Percentiles rank a stretch among this genome's conserved stretches.
phyloP scores from a whole-genome alignment of 441 rosid genomes.

The Bocquillonia castaneifolia region DNA sequence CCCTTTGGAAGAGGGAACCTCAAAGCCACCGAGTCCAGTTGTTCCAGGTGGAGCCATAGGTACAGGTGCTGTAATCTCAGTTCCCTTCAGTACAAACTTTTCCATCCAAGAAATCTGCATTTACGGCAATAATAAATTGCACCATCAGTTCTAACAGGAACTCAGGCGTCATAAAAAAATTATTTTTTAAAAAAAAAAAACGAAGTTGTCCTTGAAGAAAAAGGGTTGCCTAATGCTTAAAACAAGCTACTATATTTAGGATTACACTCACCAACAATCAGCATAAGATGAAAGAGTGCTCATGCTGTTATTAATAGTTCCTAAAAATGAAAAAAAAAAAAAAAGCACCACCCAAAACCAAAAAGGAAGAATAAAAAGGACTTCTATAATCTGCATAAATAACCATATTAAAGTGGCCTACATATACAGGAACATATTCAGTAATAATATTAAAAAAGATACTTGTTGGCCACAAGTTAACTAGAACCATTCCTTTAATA shows the following conservation, averaged over 20 bases:
- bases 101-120: slow-evolving; percentile 98
- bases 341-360: background rate
- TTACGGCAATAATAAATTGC: slow-evolving; percentile 17
- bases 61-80: slow-evolving; percentile 96
- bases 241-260: too few species aligned
- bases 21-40: slow-evolving; percentile 99
- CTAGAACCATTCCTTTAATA: slow-evolving; percentile 12
- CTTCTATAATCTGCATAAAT: background rate
- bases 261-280: too few species aligned
- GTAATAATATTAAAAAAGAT: background rate
- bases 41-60: slow-evolving; percentile 93
- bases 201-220: too few species aligned
- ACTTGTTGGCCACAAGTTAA: background rate
- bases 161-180: background rate
- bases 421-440: background rate
- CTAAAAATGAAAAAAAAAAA: background rate
- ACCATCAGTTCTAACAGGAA: slow-evolving; percentile 12
- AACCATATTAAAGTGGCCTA: background rate
- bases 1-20: slow-evolving; percentile 94
- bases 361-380: background rate
- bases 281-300: slow-evolving; percentile 6
- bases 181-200: too few species aligned
- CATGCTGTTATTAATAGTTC: background rate
- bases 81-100: slow-evolving; percentile 87
- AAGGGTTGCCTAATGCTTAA: too few species aligned